phyloP scores from a whole-genome alignment of 1,284 basidiomycete genomes.

The Sphagnurus paluster region DNA sequence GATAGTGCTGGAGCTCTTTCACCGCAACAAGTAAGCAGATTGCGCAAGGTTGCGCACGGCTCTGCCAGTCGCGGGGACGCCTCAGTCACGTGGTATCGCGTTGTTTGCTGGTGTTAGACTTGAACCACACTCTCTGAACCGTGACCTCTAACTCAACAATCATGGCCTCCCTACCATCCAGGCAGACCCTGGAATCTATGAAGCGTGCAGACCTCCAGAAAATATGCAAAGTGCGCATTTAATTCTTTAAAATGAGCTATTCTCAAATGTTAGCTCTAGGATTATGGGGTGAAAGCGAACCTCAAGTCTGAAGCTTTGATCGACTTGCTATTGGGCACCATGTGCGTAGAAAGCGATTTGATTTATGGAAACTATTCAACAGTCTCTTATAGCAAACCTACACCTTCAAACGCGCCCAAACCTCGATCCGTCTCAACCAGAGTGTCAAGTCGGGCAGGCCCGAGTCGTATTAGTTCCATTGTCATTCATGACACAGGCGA shows the following conservation, averaged over 20 bases:
- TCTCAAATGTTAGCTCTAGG: slow-evolving; percentile 43
- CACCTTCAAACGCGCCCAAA: slow-evolving; percentile 27
- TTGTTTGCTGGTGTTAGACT: slow-evolving; percentile 44
- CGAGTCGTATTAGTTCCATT: slow-evolving; percentile 36
- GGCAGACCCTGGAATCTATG: slow-evolving; percentile 59
- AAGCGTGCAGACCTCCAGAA: slow-evolving; percentile 71
- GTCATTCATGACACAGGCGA: slow-evolving; percentile 47
- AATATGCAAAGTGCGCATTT: slow-evolving; percentile 64
- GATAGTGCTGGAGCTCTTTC: too few species aligned
- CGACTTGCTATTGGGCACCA: slow-evolving; percentile 64
- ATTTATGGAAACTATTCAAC: background rate
- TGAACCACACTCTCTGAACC: slow-evolving; percentile 37
- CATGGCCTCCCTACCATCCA: slow-evolving; percentile 54
- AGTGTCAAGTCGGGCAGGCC: slow-evolving; percentile 32
- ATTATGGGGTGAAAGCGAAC: slow-evolving; percentile 76
- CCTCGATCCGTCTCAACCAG: slow-evolving; percentile 47
- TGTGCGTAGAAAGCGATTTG: slow-evolving; percentile 32
- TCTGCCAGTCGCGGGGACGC: background rate
- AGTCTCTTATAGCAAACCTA: slow-evolving; percentile 19
- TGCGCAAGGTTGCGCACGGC: background rate
- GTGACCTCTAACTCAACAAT: slow-evolving; percentile 18
- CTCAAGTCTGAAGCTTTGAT: slow-evolving; percentile 76
- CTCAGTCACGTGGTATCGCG: slow-evolving; percentile 51
- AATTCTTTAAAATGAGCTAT: slow-evolving; percentile 18
- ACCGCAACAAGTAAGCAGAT: too few species aligned